Evolutionary conservation across 1,284 basidiomycete genomes (phyloP), one percentile per base, ranked within the genome.

Genomic region (Prillingera fragicola): DNA sequence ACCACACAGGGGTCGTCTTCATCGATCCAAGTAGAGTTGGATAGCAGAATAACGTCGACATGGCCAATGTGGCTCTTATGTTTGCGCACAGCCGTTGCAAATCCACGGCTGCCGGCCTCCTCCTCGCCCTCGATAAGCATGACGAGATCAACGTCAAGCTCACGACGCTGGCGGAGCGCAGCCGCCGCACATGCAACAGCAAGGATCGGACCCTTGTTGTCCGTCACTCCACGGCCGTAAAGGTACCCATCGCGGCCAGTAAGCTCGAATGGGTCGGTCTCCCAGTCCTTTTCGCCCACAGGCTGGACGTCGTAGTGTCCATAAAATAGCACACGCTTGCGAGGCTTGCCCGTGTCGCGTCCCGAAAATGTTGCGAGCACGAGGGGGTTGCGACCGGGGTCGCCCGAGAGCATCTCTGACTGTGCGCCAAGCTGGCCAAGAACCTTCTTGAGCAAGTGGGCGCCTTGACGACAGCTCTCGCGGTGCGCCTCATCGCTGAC

Each of bases 111-210:
- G 5, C 94, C 94, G 17, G 81, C 82, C 69, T 98, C 95, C 65
- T 96, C 95, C 66, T 97, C 92, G 0, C 94, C 94, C 71, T 98
- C 94, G 26, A 97, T 81, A 38, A 97, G 72, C 68, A 97, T 83
- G 3, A 96, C 83, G 1, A 98, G 68, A 60, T 98, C 94, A 1
- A 90, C 78, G 24, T 82, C 84, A 1, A 98, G 78, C 22, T 82
- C 78, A 1, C 88, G 77, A 12, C 76, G 74, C 29, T 81, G 77
- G 3, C 90, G 77, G 31, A 98, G 67, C 28, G 86, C 81, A 0
- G 87, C 84, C 1, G 84, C 89, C 0, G 94, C 94, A 57, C 83
- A 89, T 0, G 92, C 94, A 7, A 85, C 79, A 1, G 92, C 91
- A 47, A 97, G 77, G 35, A 95, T 85, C 0, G 95, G 94, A 0